phyloP scores from a whole-genome alignment of 306 rosid species.

The Psophocarpus tetragonolobus region DNA sequence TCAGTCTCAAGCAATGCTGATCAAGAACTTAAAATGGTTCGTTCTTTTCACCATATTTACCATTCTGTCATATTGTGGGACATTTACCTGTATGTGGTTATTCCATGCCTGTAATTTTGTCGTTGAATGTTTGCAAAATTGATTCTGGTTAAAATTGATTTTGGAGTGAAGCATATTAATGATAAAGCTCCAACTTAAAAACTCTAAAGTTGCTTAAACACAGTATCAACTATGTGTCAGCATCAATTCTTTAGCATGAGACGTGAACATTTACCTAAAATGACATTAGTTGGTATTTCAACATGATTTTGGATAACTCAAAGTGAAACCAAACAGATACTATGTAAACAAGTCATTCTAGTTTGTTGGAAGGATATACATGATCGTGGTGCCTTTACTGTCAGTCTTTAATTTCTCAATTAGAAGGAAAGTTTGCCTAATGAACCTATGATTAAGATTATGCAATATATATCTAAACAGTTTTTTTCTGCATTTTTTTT shows the following conservation, averaged over 20 bases:
- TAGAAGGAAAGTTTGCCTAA: neutral
- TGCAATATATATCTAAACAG: neutral
- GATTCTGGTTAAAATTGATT: too few species aligned
- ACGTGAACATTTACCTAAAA: too few species aligned
- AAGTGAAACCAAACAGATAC: neutral
- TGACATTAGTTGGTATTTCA: too few species aligned
- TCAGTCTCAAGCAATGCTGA: slow-evolving; percentile 52
- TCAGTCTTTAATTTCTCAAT: slow-evolving; percentile 15
- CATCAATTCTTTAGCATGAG: too few species aligned
- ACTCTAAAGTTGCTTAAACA: too few species aligned
- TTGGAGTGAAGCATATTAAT: too few species aligned
- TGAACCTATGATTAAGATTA: neutral
- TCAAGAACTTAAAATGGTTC: slow-evolving; percentile 83
- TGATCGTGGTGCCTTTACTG: slow-evolving; percentile 16
- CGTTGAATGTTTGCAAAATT: neutral
- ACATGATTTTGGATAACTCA: too few species aligned
- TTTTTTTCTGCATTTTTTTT: neutral
- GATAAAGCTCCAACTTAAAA: too few species aligned
- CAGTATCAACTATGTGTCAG: too few species aligned
- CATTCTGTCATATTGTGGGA: slow-evolving; percentile 1
- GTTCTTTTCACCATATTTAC: slow-evolving; percentile 16
- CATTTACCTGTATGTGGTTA: neutral
- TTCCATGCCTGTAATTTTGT: neutral
- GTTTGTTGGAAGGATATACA: neutral
- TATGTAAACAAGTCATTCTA: neutral